Base-by-base conservation (phyloP, 176 grass and related monocot genomes). In the Carex cristatella region DNA sequence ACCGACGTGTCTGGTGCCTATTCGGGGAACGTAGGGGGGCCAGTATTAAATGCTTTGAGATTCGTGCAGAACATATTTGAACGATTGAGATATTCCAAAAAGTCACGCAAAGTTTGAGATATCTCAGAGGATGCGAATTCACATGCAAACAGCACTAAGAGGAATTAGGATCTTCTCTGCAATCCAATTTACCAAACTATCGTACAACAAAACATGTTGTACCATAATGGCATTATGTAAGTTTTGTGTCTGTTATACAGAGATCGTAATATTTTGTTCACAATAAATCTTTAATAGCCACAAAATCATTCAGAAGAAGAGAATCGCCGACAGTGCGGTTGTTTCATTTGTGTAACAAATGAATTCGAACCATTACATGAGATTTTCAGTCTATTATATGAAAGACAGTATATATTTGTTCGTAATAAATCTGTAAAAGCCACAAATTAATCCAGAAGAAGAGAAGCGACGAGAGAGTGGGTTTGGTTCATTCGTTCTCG, bases 401-500 rank as follows among this genome's bases (percentile, higher is more conserved):
- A 33, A 42, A 16, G 35, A 16, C 0, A 3, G 40, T 42, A 54
- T 46, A 27, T 7, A 1, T 0, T 13, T 2, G 19, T 1, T 31
- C 44, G 1, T 2, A 76, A 23, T 31, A 53, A 55, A 78, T 78
- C 49, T 5, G 7, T 3, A 10, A 2, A 16, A 16, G 53, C n/a
- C 44, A 11, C 70, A 79, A 57, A 56, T 37, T 28, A 53, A 79
- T 56, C 73, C 6, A 64, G 67, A 85, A 78, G 72, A 74, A 64
- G 84, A 79, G 84, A 57, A 85, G 69, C 57, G 51, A 69, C 62
- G 61, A 83, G 65, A 48, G 71, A 86, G 76, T 81, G 85, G 77
- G 85, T 86, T 86, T 86, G 85, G 85, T 86, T 79, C 85, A 80
- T 79, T 86, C 85, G 63, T 86, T 86, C 8, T 86, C 85, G 85